A percentile compares a stretch with the other conserved stretches of the same genome.
phyloP scores from a whole-genome alignment of 208 protist genomes.

The Acanthamoeba lenticulata region DNA sequence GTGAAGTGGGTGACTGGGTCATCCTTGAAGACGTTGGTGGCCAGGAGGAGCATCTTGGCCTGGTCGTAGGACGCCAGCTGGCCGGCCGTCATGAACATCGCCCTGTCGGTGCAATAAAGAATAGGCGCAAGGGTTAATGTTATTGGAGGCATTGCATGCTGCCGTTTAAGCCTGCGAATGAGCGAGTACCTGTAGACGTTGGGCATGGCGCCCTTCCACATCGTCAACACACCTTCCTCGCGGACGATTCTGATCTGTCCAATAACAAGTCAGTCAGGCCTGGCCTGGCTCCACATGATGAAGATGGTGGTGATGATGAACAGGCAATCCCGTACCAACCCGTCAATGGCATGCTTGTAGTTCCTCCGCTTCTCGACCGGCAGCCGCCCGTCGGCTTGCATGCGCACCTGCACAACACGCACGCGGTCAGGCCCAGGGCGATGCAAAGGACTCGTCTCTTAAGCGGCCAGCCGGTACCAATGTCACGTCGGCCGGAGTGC shows the following conservation, averaged over 20 bases:
- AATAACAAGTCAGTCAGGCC: not conserved
- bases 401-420: constrained; percentile 76
- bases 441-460: constrained; percentile 87
- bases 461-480: not conserved
- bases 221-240: constrained; percentile 76
- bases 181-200: constrained; percentile 70
- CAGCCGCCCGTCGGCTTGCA: constrained; percentile 84
- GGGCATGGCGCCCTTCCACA: constrained; percentile 72
- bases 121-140: too few relatives aligned
- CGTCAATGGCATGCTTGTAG: constrained; percentile 77
- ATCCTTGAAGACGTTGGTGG: constrained; percentile 69
- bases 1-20: constrained; percentile 68
- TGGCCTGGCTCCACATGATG: constrained; percentile 34
- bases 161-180: not conserved
- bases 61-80: constrained; percentile 81
- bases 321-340: not conserved
- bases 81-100: constrained; percentile 80
- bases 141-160: not conserved
- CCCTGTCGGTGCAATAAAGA: constrained; percentile 10
- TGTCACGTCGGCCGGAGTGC: constrained; percentile 73
- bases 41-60: constrained; percentile 76
- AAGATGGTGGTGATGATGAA: not conserved
- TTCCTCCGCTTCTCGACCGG: constrained; percentile 75
- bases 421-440: constrained; percentile 22
- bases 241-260: constrained; percentile 69